Evolutionary conservation across 2,329 filamentous ascomycete species (phyloP).

Genomic region (Fusarium citri): DNA sequence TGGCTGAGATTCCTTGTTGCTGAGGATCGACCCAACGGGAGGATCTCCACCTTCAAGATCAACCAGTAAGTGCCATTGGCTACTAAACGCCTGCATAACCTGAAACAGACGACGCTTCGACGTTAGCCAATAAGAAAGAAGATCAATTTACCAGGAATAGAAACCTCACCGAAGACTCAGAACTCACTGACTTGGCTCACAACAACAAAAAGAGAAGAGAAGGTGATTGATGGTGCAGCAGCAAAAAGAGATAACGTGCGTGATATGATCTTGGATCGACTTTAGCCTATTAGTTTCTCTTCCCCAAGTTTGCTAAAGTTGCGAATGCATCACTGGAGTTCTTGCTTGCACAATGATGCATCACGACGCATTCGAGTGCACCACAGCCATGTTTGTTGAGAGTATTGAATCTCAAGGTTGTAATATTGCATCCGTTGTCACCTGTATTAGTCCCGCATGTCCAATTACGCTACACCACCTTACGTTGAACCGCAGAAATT

Average conservation of each 20-base stretch:
- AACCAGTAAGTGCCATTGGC: conserved; percentile 42
- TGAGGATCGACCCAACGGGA: conserved; percentile 6
- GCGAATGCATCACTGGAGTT: not conserved
- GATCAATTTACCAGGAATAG: conserved; percentile 43
- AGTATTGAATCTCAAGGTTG: conserved; percentile 4
- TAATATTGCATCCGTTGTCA: conserved; percentile 32
- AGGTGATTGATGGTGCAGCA: not conserved
- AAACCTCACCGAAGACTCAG: conserved; percentile 21
- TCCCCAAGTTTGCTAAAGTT: not conserved
- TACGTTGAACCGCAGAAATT: conserved; percentile 37
- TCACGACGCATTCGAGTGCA: not conserved
- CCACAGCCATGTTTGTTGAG: not conserved
- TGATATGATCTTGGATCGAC: not conserved
- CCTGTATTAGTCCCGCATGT: conserved; percentile 38
- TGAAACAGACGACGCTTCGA: conserved; percentile 51
- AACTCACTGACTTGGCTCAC: conserved; percentile 8
- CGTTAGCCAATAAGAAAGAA: conserved; percentile 42
- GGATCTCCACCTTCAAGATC: conserved; percentile 25
- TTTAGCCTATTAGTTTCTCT: not conserved
- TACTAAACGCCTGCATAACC: conserved; percentile 49
- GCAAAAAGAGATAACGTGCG: not conserved
- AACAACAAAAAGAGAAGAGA: not conserved
- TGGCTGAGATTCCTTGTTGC: conserved; percentile 19
- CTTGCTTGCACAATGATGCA: not conserved
- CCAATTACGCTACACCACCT: conserved; percentile 40